Percentiles rank a stretch among this genome's conserved stretches.
phyloP scores from a whole-genome alignment of 495 filamentous ascomycete species.

The Penicillium fimorum region DNA sequence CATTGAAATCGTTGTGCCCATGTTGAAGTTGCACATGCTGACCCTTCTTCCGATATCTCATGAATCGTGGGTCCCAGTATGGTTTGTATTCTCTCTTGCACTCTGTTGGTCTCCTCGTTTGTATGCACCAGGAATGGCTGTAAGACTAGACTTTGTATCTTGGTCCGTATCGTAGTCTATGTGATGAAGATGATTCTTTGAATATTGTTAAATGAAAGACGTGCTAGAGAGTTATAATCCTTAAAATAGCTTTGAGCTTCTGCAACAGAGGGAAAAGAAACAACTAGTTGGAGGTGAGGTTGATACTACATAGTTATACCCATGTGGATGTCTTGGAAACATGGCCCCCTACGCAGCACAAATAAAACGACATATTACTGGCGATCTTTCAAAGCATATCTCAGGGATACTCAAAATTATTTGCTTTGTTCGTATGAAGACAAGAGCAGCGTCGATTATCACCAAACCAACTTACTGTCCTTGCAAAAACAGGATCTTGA shows the following conservation, averaged over 20 bases:
- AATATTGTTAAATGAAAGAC: background rate
- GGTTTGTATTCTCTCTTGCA: background rate
- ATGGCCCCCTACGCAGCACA: background rate
- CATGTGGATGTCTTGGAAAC: background rate
- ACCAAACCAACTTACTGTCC: too few species aligned
- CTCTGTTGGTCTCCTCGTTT: background rate
- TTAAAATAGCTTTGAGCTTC: background rate
- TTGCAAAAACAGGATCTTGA: too few species aligned
- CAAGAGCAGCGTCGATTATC: too few species aligned
- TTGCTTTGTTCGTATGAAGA: too few species aligned
- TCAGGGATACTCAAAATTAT: too few species aligned
- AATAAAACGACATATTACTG: background rate
- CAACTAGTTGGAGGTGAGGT: background rate
- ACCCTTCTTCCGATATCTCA: background rate
- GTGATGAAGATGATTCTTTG: background rate
- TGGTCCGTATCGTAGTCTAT: background rate
- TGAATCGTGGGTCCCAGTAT: background rate
- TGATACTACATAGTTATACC: background rate
- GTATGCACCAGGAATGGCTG: background rate
- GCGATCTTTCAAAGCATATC: too few species aligned
- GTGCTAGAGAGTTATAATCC: background rate
- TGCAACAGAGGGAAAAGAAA: background rate
- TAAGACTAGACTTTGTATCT: background rate
- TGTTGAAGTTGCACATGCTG: background rate
- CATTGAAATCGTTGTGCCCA: constrained; percentile 1